phyloP scores from a whole-genome alignment of 2,329 filamentous ascomycete genomes.

The Sporothrix humicola region DNA sequence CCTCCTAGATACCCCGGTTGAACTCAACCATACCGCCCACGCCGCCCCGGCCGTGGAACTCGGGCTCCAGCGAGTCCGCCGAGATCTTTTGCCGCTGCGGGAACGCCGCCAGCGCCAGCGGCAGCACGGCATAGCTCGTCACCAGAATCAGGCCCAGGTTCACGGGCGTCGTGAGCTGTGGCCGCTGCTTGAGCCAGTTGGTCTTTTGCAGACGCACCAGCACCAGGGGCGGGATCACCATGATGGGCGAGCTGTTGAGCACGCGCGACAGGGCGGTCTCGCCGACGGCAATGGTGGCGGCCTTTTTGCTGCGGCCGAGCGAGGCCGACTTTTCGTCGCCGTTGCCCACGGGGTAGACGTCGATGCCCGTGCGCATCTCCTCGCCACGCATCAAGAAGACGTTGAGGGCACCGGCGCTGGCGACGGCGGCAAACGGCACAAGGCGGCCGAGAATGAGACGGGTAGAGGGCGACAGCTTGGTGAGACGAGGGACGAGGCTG shows the following conservation, averaged over 20 bases:
- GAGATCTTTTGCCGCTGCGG: constrained; percentile 85
- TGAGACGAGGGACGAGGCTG: constrained; percentile 83
- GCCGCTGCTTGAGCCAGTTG: constrained; percentile 78
- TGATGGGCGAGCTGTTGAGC: constrained; percentile 93
- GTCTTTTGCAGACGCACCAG: constrained; percentile 84
- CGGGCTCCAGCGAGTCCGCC: constrained; percentile 77
- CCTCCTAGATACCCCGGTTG: constrained; percentile 80
- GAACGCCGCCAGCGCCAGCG: constrained; percentile 88
- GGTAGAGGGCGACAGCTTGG: constrained; percentile 74
- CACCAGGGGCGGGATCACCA: constrained; percentile 89
- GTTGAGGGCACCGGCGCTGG: constrained; percentile 87
- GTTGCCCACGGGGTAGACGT: constrained; percentile 75
- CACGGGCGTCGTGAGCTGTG: constrained; percentile 76
- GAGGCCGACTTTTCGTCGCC: constrained; percentile 65
- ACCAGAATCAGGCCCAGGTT: constrained; percentile 87
- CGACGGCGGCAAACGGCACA: constrained; percentile 94
- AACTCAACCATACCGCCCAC: constrained; percentile 87
- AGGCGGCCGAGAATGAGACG: constrained; percentile 80
- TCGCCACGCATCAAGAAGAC: constrained; percentile 98
- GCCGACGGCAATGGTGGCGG: constrained; percentile 85
- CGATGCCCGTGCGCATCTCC: constrained; percentile 91
- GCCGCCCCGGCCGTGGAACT: constrained; percentile 84
- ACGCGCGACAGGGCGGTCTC: constrained; percentile 93
- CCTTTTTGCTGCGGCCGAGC: constrained; percentile 85
- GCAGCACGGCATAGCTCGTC: constrained; percentile 86